Base-by-base conservation (phyloP, 1,139 yeast genomes). In the Barnettozyma hawaiiensis region DNA sequence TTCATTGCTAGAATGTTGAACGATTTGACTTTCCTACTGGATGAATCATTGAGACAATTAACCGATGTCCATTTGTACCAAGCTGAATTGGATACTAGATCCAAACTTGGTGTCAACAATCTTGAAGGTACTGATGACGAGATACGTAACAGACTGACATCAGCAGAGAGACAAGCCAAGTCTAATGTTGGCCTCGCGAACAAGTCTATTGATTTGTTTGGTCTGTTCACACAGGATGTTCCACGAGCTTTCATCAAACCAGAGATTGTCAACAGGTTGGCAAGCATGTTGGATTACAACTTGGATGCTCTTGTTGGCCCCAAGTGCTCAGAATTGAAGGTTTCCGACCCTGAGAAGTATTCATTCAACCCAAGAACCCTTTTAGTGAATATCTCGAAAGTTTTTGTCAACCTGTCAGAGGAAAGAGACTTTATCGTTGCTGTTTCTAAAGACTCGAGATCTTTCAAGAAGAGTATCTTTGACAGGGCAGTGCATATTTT, bases 221-320 rank as follows among this genome's bases (percentile, higher is more conserved):
- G 79, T 52, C 65, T 89, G 40, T 92, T 90, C 61, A 89, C 97
- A 0, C 73, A 77, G 45, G 92, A 90, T 51, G 87, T 87, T 8
- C 96, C 98, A 4, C 70, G 70, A 44, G 94, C 96, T 0, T 94
- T 92, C 65, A 81, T 82, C 5, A 81, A 87, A 39, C 80, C 87
- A 1, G 98, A 94, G 65, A 81, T 92, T 55, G 96, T 92, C 35
- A 96, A 87, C 55, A 75, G 98, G 62, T 69, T 92, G 48, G 96
- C 98, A 0, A 89, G 96, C 38, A 92, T 92, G 99, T 69, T 92
- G 60, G 85, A 92, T 65, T 92, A 90, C 64, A 92, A 92, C 61
- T 69, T 92, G 49, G 85, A 81, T 35, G 87, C 92, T 9, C 70
- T 92, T 65, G 97, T 90, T 19, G 99, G 99, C 0, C 97, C 97